These are phyloP conservation scores for Clarkia xantiana DNA, from an alignment of 345 rosid genomes.

Conservation along the genomic window DNA sequence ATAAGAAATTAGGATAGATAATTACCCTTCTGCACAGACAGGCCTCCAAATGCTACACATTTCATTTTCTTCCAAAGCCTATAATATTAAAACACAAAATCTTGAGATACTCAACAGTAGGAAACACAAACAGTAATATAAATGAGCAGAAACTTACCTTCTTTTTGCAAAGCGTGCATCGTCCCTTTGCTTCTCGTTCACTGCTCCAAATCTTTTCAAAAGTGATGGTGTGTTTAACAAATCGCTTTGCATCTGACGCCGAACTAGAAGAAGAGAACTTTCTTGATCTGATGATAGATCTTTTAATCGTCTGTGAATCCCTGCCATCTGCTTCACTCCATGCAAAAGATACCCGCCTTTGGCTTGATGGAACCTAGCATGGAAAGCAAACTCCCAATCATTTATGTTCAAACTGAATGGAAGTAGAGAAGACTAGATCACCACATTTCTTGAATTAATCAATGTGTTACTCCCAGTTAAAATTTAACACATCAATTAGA, in stretches of 20 bases:
- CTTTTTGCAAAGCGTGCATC: slow-evolving; percentile 62
- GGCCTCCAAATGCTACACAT: slow-evolving; percentile 90
- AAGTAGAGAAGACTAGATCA: not conserved
- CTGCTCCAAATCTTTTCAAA: slow-evolving; percentile 86
- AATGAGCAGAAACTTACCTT: slow-evolving; percentile 33
- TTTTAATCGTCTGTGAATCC: slow-evolving; percentile 23
- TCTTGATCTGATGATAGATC: slow-evolving; percentile 42
- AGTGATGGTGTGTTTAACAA: slow-evolving; percentile 60
- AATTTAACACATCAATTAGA: too few species aligned
- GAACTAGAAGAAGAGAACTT: slow-evolving; percentile 49
- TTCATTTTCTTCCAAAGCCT: slow-evolving; percentile 52
- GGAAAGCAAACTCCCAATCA: too few species aligned
- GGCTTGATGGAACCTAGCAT: slow-evolving; percentile 85
- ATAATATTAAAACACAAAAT: slow-evolving; percentile 5
- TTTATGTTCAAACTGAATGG: not conserved
- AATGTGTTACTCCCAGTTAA: not conserved
- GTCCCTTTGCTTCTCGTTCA: slow-evolving; percentile 54
- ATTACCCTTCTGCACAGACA: slow-evolving; percentile 77
- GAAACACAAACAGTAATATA: not conserved
- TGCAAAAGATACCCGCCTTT: slow-evolving; percentile 61
- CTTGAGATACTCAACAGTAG: not conserved
- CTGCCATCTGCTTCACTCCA: slow-evolving; percentile 50
- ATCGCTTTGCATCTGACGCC: slow-evolving; percentile 35
- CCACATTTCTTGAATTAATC: not conserved
- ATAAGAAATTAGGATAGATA: not conserved